Conservation (phyloP, 176 grass and related monocot genomes). For the Dendrocalamus sinicus region DNA sequence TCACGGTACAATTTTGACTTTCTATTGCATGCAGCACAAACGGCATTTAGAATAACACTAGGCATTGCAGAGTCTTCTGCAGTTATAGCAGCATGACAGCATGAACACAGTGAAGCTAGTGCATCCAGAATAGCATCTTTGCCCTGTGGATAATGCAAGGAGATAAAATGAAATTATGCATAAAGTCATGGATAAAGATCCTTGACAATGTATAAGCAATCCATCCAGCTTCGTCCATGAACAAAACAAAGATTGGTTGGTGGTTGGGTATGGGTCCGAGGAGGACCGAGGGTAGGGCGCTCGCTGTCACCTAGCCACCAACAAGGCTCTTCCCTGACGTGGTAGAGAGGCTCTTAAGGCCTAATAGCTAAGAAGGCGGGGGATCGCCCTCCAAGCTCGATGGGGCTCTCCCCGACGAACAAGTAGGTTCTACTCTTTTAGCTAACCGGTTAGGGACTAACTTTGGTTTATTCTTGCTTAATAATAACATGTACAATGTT, state of each 20-base stretch:
- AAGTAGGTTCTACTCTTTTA: too few relatives aligned
- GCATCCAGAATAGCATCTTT: conserved; percentile 89
- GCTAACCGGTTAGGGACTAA: too few relatives aligned
- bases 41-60: conserved; percentile 61
- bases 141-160: conserved; percentile 57
- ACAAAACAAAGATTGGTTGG: not conserved
- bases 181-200: conserved; percentile 14
- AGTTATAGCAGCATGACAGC: conserved; percentile 77
- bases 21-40: conserved; percentile 76
- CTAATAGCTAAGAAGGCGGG: too few relatives aligned
- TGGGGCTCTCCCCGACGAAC: too few relatives aligned
- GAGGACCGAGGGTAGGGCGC: too few relatives aligned
- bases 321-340: too few relatives aligned
- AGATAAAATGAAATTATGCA: conserved; percentile 38
- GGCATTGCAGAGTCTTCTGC: conserved; percentile 66
- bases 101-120: conserved; percentile 77
- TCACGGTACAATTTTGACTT: conserved; percentile 83
- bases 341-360: too few relatives aligned
- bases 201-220: not conserved
- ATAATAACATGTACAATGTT: too few relatives aligned
- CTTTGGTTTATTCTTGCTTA: too few relatives aligned
- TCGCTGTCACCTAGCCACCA: too few relatives aligned
- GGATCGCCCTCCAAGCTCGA: too few relatives aligned
- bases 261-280: too few relatives aligned
- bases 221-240: conserved; percentile 2